A percentile compares a stretch with the other conserved stretches of the same genome.
phyloP scores from a whole-genome alignment of 2,329 filamentous ascomycete genomes.

The Sordariomycetes sp. region DNA sequence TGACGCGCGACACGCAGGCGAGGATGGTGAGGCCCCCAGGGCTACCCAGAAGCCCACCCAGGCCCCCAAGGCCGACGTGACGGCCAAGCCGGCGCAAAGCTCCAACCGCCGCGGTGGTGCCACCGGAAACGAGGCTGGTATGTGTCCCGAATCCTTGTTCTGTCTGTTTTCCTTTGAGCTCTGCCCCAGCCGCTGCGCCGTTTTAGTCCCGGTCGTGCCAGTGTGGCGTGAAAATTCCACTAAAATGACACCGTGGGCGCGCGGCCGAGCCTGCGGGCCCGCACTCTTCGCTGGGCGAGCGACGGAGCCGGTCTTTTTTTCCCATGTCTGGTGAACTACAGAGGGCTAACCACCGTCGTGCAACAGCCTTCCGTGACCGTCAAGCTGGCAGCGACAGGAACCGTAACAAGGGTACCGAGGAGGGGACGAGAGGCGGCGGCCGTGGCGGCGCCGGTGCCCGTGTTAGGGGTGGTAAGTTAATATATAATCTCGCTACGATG shows the following conservation, averaged over 20 bases:
- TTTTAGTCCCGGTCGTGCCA: not conserved
- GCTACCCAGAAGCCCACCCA: slow-evolving; percentile 77
- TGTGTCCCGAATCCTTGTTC: slow-evolving; percentile 25
- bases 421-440: slow-evolving; percentile 43
- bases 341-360: not conserved
- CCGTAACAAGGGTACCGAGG: slow-evolving; percentile 68
- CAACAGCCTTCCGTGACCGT: slow-evolving; percentile 78
- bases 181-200: not conserved
- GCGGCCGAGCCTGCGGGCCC: not conserved
- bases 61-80: slow-evolving; percentile 69
- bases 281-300: not conserved
- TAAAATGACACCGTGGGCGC: not conserved
- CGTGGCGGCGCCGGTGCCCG: slow-evolving; percentile 56
- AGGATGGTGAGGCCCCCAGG: slow-evolving; percentile 50
- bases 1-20: not conserved
- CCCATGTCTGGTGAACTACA: not conserved
- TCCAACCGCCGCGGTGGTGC: slow-evolving; percentile 39
- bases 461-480: slow-evolving; percentile 43
- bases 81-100: slow-evolving; percentile 35
- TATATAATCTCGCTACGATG: not conserved
- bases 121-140: slow-evolving; percentile 80
- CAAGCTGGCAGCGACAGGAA: slow-evolving; percentile 73
- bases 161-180: slow-evolving; percentile 7
- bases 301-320: not conserved
- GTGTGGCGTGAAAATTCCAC: not conserved